phyloP scores from a whole-genome alignment of 495 filamentous ascomycete genomes.

The Penicillium paradoxum region DNA sequence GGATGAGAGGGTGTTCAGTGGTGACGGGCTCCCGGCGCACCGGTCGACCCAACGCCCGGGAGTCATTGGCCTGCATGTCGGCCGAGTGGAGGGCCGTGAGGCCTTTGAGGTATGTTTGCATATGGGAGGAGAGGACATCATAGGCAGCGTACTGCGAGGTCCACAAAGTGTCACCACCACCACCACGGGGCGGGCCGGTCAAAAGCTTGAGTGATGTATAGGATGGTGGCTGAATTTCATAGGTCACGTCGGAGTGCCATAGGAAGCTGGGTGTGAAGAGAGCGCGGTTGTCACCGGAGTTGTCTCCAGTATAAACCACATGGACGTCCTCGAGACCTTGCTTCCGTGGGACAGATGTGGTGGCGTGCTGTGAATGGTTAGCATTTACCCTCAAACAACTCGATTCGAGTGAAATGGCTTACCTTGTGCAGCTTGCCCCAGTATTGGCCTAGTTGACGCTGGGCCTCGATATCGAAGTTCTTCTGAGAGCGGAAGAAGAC shows the following conservation, averaged over 20 bases:
- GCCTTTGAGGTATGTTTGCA: conserved; percentile 67
- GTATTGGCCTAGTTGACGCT: conserved; percentile 60
- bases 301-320: conserved; percentile 61
- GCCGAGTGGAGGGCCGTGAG: conserved; percentile 69
- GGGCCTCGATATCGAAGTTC: conserved; percentile 61
- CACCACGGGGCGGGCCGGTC: conserved; percentile 59
- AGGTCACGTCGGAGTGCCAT: conserved; percentile 66
- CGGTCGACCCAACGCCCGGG: conserved; percentile 53
- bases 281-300: conserved; percentile 55
- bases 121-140: conserved; percentile 58
- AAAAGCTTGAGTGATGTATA: conserved; percentile 70
- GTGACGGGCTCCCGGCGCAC: conserved; percentile 64
- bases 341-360: conserved; percentile 53
- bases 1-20: conserved; percentile 65
- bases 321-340: conserved; percentile 63
- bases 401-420: neutral
- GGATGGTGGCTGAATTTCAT: conserved; percentile 72
- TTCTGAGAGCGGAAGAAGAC: conserved; percentile 69
- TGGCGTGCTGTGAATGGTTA: conserved; percentile 40
- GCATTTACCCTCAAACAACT: neutral
- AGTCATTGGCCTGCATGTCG: conserved; percentile 63
- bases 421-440: conserved; percentile 63
- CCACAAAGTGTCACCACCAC: conserved; percentile 74
- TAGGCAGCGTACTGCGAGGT: conserved; percentile 70
- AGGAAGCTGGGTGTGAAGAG: conserved; percentile 48